Evolutionary conservation across 495 filamentous ascomycete genomes (phyloP).

Genomic region (Penicillium goetzii): DNA sequence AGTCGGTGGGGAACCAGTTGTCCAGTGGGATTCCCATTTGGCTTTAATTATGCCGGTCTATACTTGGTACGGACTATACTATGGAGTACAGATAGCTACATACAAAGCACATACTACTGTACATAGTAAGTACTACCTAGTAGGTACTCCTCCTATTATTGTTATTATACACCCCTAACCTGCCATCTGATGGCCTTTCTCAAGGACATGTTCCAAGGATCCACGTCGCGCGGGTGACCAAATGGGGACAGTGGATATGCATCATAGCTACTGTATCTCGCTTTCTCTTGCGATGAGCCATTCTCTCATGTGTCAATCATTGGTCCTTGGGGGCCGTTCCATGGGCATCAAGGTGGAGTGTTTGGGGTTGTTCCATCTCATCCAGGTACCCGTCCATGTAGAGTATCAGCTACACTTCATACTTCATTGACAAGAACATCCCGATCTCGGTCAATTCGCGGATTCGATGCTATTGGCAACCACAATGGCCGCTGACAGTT

Average conservation of each 20-base stretch:
- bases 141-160: no score
- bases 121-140: not conserved
- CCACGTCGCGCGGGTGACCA: slow-evolving; percentile 3
- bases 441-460: not conserved
- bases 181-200: slow-evolving; percentile 13
- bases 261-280: slow-evolving; percentile 5
- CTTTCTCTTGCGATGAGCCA: not conserved
- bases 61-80: not conserved
- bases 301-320: slow-evolving; percentile 9
- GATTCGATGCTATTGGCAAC: slow-evolving; percentile 8
- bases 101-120: not conserved
- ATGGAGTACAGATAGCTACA: not conserved
- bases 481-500: slow-evolving; percentile 1
- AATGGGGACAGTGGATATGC: slow-evolving; percentile 14
- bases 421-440: not conserved
- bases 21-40: slow-evolving; percentile 9
- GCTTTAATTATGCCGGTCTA: slow-evolving; percentile 4
- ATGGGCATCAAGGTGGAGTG: slow-evolving; percentile 8
- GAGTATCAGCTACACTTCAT: not conserved
- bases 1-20: slow-evolving; percentile 1
- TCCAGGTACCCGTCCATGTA: not conserved
- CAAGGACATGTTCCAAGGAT: slow-evolving; percentile 7
- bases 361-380: slow-evolving; percentile 10
- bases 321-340: slow-evolving; percentile 4
- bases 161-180: not conserved